Evolutionary conservation across 768 basidiomycete species (phyloP), one percentile per base, ranked within the genome.

Genomic region (Agrocybe pediades): DNA sequence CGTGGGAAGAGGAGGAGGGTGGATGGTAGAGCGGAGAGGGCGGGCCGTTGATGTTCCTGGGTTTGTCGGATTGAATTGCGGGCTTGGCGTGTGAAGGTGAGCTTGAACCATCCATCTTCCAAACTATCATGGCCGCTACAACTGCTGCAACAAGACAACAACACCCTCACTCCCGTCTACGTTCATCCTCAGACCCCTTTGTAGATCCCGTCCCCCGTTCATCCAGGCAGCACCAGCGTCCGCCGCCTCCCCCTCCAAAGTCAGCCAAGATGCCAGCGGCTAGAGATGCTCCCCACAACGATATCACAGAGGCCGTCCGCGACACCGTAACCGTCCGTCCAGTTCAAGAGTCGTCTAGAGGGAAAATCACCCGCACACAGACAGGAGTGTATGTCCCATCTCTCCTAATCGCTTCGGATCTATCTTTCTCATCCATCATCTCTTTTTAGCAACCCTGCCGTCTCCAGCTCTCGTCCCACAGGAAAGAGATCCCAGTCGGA

Each of bases 241-340:
- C 44, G 42, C 69, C 69, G 0, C 74, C 75, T 0, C 70, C 71
- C 9, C 76, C 70, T 55, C 75, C 65, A 68, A 74, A 73, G 36
- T 54, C 63, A n/a, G 33, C 67, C 41, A 70, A 67, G 63, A 70
- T 75, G 64, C 66, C 74, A 47, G 46, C 71, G 21, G 50, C 67
- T 19, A 40, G 53, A 11, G 60, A 66, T 56, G 63, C 73, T 36
- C 68, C 71, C 55, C 24, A 47, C 21, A 67, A 76, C 57, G 78
- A 81, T 60, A 80, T 86, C 70, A 65, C 77, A 51, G 84, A 88
- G 27, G 82, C 87, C 40, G 82, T 89, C 58, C 78, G 83, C 58
- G 86, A 91, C 55, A 86, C 88, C 46, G 86, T 88, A 20, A 77
- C 78, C 52, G 71, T 87, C 60, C 33, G 49, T 36, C 41, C 46